Evolutionary conservation across 768 basidiomycete species (phyloP).

Genomic region (Pisolithus orientalis): DNA sequence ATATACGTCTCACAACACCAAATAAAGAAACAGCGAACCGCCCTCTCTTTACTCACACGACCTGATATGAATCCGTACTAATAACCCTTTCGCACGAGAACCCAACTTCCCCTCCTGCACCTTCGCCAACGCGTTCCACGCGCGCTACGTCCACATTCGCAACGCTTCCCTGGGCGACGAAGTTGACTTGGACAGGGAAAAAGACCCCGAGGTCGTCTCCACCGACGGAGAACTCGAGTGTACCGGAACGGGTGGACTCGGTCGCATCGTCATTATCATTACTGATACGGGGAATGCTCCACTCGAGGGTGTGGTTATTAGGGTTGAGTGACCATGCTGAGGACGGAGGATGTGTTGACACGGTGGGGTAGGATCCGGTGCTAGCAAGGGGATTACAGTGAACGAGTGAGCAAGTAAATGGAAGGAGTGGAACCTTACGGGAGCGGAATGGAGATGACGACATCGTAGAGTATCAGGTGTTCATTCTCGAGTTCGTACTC

Average conservation of each 20-base stretch:
- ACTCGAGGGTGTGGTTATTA: slow-evolving; percentile 74
- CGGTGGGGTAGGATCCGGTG: slow-evolving; percentile 78
- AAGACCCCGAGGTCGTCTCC: slow-evolving; percentile 80
- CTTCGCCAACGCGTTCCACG: slow-evolving; percentile 47
- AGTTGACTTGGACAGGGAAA: slow-evolving; percentile 87
- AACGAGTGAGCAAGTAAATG: background rate
- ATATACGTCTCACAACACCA: too few species aligned
- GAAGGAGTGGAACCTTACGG: slow-evolving; percentile 51
- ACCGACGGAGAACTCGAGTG: slow-evolving; percentile 84
- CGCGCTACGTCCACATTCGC: slow-evolving; percentile 64
- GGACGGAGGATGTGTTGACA: slow-evolving; percentile 57
- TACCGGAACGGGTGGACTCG: slow-evolving; percentile 53
- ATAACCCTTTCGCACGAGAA: slow-evolving; percentile 55
- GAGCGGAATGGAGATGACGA: slow-evolving; percentile 86
- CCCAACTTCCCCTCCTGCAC: slow-evolving; percentile 43
- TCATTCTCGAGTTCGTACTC: slow-evolving; percentile 95
- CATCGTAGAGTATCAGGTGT: slow-evolving; percentile 72
- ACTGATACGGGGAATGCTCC: slow-evolving; percentile 68
- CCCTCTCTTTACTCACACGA: slow-evolving; percentile 28
- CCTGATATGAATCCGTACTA: slow-evolving; percentile 49
- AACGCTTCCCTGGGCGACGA: slow-evolving; percentile 75
- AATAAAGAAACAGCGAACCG: too few species aligned
- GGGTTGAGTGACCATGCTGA: slow-evolving; percentile 74
- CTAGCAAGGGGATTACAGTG: slow-evolving; percentile 30
- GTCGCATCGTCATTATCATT: slow-evolving; percentile 33